Base-by-base conservation (phyloP, 768 basidiomycete genomes). In the Boletus bicolor region DNA sequence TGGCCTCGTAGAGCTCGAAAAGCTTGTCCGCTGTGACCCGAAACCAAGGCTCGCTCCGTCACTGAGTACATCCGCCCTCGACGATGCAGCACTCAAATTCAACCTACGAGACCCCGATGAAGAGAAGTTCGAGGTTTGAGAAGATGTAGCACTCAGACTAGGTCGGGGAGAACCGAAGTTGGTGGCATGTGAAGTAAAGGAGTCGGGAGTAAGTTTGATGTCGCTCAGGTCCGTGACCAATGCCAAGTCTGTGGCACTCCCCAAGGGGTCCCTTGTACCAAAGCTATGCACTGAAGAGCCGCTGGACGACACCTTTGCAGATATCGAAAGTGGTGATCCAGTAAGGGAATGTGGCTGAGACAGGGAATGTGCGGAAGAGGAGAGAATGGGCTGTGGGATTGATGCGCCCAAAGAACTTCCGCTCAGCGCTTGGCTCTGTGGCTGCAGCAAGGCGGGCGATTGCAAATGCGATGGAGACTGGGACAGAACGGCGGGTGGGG, bases 291-390 rank as follows among this genome's bases (percentile, higher is more conserved):
- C 54, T 9, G 66, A 67, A 26, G 70, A 61, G 24, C 57, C 58
- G 5, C 62, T 58, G 12, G 72, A 63, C 3, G 63, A 54, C 24
- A 54, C 55, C 32, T 60, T 69, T 24, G 69, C 43, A 21, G 69
- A 67, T 42, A 59, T 50, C 15, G 47, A 41, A 42, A 56, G 65
- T 15, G 70, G 70, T 21, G 70, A 71, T n/a, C 64, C 68, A 11
- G 64, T 55, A 30, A 71, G 60, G 8, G 70, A 73, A 44, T 60
- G 71, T 21, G 70, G 59, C 30, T 54, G 65, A 1, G 68, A 69
- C 14, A 69, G 49, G 7, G 69, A 56, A 37, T 56, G 61, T 14
- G 69, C 48, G 19, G 63, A 44, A 41, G 69, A 43, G 11, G 64
- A 48, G 4, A 61, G 57, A 11, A 69, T 50, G 8, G 69, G 52